Base-by-base conservation (phyloP, 2,329 filamentous ascomycete species). In the Leptographium lundbergii region DNA sequence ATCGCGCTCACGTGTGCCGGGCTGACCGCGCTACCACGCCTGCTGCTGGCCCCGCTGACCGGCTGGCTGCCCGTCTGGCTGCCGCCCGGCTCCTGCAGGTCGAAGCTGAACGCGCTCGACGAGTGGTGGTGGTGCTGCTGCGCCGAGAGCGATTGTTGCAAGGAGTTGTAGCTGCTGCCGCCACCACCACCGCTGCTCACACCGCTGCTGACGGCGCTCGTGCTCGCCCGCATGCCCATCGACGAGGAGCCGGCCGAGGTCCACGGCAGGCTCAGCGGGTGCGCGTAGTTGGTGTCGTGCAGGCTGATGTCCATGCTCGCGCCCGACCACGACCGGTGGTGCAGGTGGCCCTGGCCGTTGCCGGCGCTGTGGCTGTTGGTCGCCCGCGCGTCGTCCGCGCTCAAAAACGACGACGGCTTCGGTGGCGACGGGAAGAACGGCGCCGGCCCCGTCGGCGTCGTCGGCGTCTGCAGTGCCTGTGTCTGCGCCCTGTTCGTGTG, bases 1-100 rank as follows among this genome's bases (percentile, higher is more conserved):
- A 94, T 88, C 65, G 91, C 85, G 70, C 91, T 82, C 65, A 95
- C 88, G 66, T 91, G 87, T 54, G 85, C 81, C 56, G 86, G 85
- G 67, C 84, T 89, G 60, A 91, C 85, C 6, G 79, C 77, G 70
- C 87, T 91, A 58, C 81, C 82, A 27, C 84, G 81, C 51, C 86
- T 75, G 65, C 81, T 81, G 68, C 78, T 81, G 17, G 69, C 67
- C 39, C 68, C 69, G 24, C 69, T 69, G 32, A 57, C 61, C 3
- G 42, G 57, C 50, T 64, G 61, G 62, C 36, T 24, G 11, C 17
- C 39, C 17, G 51, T 9, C 19, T 24, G 29, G 51, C 50, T 53
- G 27, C 24, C 45, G 50, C 19, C 72, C 57, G 73, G 69, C 52
- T 80, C 78, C 60, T 78, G 75, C 17, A 83, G 67, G 63, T 84